phyloP scores from a whole-genome alignment of 2,329 filamentous ascomycete genomes.

The Eutypella sp. region DNA sequence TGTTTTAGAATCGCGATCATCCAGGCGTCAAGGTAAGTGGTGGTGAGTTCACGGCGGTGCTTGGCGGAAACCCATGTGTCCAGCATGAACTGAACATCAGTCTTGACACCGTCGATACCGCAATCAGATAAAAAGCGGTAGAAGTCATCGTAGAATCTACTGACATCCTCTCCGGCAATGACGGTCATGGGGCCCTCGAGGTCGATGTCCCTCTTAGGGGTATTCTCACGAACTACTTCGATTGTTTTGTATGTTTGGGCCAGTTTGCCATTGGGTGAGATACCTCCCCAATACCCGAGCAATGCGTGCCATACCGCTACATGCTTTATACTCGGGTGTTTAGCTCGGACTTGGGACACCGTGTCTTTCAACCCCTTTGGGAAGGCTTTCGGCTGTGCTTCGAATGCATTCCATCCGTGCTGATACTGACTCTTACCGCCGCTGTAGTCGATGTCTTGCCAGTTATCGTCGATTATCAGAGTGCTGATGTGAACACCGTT shows the following conservation, averaged over 20 bases:
- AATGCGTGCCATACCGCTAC: constrained; percentile 94
- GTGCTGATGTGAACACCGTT: constrained; percentile 74
- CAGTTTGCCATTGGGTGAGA: constrained; percentile 69
- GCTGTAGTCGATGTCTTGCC: constrained; percentile 67
- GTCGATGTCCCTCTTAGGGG: constrained; percentile 41
- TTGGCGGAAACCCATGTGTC: constrained; percentile 67
- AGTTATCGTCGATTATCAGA: constrained; percentile 95
- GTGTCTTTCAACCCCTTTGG: constrained; percentile 72
- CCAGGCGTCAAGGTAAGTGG: constrained; percentile 82
- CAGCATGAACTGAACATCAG: constrained; percentile 86
- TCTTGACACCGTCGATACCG: constrained; percentile 85
- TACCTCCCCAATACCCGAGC: constrained; percentile 83
- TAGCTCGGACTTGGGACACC: constrained; percentile 62
- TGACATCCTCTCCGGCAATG: constrained; percentile 68
- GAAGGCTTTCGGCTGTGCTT: constrained; percentile 76
- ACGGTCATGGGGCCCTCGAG: constrained; percentile 64
- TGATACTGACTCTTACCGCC: constrained; percentile 50
- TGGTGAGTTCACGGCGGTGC: constrained; percentile 66
- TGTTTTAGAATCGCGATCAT: constrained; percentile 69
- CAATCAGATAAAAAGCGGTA: constrained; percentile 71
- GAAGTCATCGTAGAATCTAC: constrained; percentile 82
- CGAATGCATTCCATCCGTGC: constrained; percentile 73
- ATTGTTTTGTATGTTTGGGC: constrained; percentile 75
- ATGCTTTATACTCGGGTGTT: constrained; percentile 69
- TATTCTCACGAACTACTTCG: constrained; percentile 46